phyloP scores from a whole-genome alignment of 2,329 filamentous ascomycete genomes.

The Colletotrichum caudatum region DNA sequence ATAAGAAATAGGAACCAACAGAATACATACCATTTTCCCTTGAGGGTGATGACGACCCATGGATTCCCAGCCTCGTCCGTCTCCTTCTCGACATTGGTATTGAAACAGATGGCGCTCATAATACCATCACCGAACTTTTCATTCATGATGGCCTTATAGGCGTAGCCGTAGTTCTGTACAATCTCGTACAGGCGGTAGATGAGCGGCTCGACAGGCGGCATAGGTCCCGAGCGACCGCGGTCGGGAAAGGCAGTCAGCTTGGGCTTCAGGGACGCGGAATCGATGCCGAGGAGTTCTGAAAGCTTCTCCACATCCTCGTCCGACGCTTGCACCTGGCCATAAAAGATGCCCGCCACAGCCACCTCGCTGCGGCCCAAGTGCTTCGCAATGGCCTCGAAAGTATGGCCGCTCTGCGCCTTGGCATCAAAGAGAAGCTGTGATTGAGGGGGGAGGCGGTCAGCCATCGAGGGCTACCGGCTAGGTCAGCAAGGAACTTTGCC shows the following conservation, averaged over 20 bases:
- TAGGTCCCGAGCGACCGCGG: conserved; percentile 80
- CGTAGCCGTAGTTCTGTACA: conserved; percentile 96
- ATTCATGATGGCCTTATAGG: conserved; percentile 94
- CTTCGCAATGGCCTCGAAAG: conserved; percentile 82
- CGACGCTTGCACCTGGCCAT: conserved; percentile 83
- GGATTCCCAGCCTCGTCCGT: conserved; percentile 82
- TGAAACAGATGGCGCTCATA: conserved; percentile 95
- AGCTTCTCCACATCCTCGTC: conserved; percentile 76
- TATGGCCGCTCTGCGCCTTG: conserved; percentile 80
- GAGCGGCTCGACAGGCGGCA: conserved; percentile 86
- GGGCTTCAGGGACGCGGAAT: conserved; percentile 65
- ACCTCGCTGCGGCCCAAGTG: conserved; percentile 84
- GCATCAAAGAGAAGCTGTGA: conserved; percentile 82
- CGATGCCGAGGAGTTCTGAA: conserved; percentile 72
- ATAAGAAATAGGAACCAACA: conserved; percentile 48
- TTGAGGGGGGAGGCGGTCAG: conserved; percentile 76
- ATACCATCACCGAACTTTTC: conserved; percentile 96
- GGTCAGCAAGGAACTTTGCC: conserved; percentile 25
- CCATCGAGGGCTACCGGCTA: conserved; percentile 68
- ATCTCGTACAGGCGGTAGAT: conserved; percentile 95
- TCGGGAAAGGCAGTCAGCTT: conserved; percentile 83
- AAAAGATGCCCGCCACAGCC: conserved; percentile 88
- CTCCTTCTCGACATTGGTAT: conserved; percentile 94
- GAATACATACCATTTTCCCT: conserved; percentile 86
- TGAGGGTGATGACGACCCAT: conserved; percentile 87